A percentile compares a stretch with the other conserved stretches of the same genome.
Conservation (phyloP, 768 basidiomycete species). For the Cantharellus cinnabarinus region DNA sequence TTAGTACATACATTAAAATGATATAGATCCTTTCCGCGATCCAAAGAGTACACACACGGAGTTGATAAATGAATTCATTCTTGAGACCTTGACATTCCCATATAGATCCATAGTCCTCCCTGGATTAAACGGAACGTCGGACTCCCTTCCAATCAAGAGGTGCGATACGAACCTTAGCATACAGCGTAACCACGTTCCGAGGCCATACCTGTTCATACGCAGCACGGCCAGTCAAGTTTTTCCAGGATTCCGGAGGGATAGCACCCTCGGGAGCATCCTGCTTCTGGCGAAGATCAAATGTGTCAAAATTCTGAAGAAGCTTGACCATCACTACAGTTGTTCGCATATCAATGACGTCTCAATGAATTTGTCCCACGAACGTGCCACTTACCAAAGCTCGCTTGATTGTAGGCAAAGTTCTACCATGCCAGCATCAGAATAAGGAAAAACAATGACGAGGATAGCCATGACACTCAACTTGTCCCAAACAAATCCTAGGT, state of each 20-base stretch:
- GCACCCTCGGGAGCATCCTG: conserved; percentile 3
- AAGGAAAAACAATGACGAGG: neutral
- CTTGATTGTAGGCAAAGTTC: conserved; percentile 9
- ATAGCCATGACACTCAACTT: conserved; percentile 1
- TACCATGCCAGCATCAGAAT: neutral
- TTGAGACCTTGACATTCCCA: too few species aligned
- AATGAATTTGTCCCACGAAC: neutral
- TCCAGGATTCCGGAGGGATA: conserved; percentile 6
- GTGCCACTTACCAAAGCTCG: neutral
- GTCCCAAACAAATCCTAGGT: conserved; percentile 5
- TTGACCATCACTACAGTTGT: conserved; percentile 1
- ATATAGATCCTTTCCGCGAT: too few species aligned
- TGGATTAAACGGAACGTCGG: too few species aligned
- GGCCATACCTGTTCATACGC: conserved; percentile 3
- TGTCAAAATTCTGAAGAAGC: conserved; percentile 4
- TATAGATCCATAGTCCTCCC: too few species aligned
- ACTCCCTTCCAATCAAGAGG: too few species aligned
- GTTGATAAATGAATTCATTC: too few species aligned
- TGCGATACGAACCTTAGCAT: conserved; percentile 3
- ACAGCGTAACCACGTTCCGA: conserved; percentile 6
- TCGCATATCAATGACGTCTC: neutral
- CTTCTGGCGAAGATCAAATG: conserved; percentile 3
- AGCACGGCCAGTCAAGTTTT: neutral
- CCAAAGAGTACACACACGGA: too few species aligned
- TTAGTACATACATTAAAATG: too few species aligned